phyloP scores from a whole-genome alignment of 495 filamentous ascomycete genomes.

The Annulohypoxylon bovei region DNA sequence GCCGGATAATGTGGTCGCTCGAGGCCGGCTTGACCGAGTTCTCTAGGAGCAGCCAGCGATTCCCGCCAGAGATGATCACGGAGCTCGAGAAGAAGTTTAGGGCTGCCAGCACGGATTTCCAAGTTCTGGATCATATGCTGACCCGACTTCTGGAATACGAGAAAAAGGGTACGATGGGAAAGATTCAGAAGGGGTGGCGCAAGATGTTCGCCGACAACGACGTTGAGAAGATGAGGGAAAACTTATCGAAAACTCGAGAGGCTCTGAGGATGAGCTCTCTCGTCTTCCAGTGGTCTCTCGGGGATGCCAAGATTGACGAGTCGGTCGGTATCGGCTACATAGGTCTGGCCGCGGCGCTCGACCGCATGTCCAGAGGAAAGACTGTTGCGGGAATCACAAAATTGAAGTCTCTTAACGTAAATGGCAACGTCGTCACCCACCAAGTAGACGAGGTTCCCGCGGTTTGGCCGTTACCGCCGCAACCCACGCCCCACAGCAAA shows the following conservation, averaged over 20 bases:
- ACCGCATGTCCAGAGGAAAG: constrained; percentile 47
- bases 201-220: constrained; percentile 56
- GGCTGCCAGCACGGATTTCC: constrained; percentile 56
- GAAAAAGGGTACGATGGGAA: constrained; percentile 57
- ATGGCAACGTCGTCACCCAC: constrained; percentile 10
- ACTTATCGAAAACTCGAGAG: constrained; percentile 51
- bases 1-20: constrained; percentile 61
- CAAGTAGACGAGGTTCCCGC: constrained; percentile 28
- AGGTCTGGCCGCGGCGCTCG: constrained; percentile 57
- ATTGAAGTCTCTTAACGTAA: constrained; percentile 34
- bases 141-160: constrained; percentile 60
- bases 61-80: constrained; percentile 57
- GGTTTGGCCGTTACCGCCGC: constrained; percentile 31
- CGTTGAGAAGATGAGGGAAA: constrained; percentile 53
- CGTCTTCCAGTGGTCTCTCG: constrained; percentile 58
- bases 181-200: constrained; percentile 61
- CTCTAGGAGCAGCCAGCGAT: constrained; percentile 47
- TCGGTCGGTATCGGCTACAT: constrained; percentile 59
- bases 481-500: constrained; percentile 22
- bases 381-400: constrained; percentile 32
- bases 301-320: constrained; percentile 52
- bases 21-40: constrained; percentile 60
- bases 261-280: constrained; percentile 55
- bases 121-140: constrained; percentile 60
- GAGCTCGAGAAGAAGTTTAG: constrained; percentile 64